Evolutionary conservation across 352 stramenopile species (phyloP).

Genomic region (Globisporangium iwayamae): DNA sequence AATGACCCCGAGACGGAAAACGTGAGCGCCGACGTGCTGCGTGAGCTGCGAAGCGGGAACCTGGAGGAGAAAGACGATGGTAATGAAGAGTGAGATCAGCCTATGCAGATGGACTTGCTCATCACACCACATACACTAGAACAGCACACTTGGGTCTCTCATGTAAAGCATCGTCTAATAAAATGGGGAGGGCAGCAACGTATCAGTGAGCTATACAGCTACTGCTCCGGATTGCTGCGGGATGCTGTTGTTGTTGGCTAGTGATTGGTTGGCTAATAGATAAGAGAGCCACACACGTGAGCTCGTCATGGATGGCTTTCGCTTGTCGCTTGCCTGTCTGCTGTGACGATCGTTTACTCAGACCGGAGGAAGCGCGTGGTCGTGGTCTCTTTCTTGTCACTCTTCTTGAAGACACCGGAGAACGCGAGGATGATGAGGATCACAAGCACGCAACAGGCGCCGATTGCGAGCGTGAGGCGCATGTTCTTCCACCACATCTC

Average conservation of each 20-base stretch:
- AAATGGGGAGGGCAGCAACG: neutral
- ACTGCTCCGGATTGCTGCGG: neutral
- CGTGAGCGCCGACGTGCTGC: neutral
- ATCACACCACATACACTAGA: neutral
- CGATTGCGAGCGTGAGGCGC: conserved; percentile 66
- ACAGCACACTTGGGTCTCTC: neutral
- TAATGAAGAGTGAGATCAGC: neutral
- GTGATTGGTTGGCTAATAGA: neutral
- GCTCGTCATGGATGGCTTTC: neutral
- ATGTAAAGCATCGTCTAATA: conserved; percentile 3
- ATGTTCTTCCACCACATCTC: conserved; percentile 89
- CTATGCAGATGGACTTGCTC: neutral
- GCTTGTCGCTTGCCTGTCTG: neutral
- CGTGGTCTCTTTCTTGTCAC: conserved; percentile 15
- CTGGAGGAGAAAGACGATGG: conserved; percentile 9
- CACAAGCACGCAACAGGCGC: conserved; percentile 59
- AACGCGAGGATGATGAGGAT: conserved; percentile 75
- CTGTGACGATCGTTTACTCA: conserved; percentile 1
- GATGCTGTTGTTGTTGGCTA: neutral
- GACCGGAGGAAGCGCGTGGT: conserved; percentile 16
- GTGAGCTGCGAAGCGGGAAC: neutral
- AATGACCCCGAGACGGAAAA: conserved; percentile 1
- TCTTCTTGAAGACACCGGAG: conserved; percentile 74
- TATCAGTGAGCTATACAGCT: neutral
- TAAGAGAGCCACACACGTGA: neutral